Percentiles rank a stretch among this genome's conserved stretches.
These are phyloP conservation scores for Xylaria hypoxylon DNA, from an alignment of 2,329 filamentous ascomycete genomes.

Conservation along the genomic window DNA sequence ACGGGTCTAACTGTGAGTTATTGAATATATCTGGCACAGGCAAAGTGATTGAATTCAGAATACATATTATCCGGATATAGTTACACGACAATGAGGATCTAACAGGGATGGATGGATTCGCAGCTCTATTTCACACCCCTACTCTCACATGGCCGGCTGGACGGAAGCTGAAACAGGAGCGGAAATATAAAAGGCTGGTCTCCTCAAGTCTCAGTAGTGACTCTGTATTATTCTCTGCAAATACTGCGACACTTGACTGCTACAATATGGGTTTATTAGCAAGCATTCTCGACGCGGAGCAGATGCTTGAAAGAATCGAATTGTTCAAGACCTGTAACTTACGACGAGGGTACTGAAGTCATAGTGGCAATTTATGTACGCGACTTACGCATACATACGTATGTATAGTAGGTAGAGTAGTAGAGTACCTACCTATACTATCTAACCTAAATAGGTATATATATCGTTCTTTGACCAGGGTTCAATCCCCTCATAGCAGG, in stretches of 20 bases:
- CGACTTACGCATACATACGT: too few species aligned
- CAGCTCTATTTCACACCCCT: background rate
- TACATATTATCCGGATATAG: constrained; percentile 3
- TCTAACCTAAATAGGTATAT: too few species aligned
- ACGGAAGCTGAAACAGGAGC: constrained; percentile 26
- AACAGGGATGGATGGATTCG: constrained; percentile 20
- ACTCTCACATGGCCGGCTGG: constrained; percentile 22
- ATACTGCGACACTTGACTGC: constrained; percentile 1
- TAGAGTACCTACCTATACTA: background rate
- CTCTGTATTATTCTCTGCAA: constrained; percentile 7
- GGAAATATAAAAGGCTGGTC: constrained; percentile 11
- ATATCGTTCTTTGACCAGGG: constrained; percentile 29
- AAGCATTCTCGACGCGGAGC: background rate
- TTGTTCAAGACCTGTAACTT: constrained; percentile 6
- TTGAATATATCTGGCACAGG: constrained; percentile 32
- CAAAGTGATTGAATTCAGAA: constrained; percentile 5
- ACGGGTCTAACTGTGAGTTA: constrained; percentile 9
- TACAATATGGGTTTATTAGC: constrained; percentile 12
- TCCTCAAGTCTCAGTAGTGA: constrained; percentile 17
- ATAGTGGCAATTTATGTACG: constrained; percentile 6
- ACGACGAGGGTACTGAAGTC: background rate
- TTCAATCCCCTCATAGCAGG: constrained; percentile 29
- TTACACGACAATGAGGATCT: background rate
- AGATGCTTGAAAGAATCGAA: constrained; percentile 15
- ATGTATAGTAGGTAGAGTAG: too few species aligned